Evolutionary conservation across 768 basidiomycete species (phyloP), one percentile per base, ranked within the genome.

Genomic region (Tylopilus sp.): DNA sequence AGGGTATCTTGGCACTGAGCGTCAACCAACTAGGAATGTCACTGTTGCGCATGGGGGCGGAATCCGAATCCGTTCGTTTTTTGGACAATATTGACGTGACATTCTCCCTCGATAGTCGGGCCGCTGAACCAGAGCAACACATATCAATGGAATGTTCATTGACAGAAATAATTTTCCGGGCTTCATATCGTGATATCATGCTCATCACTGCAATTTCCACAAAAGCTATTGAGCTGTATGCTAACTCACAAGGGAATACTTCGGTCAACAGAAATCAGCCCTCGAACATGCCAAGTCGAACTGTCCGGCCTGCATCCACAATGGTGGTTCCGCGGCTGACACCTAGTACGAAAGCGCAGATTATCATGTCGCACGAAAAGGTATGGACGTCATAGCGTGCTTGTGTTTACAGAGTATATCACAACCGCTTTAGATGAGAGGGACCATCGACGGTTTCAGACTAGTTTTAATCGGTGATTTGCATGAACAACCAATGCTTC

Each of bases 141-240:
- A 86, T 87, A 10, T 91, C 77, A 61, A 86, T 98, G 52, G 94
- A 97, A 63, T 65, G 94, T n/a, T 74, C 78, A 17, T 72, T 83
- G 22, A 86, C 90, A 53, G 88, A 94, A 2, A 79, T 99, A 58
- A 80, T 98, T 48, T 86, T 99, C 67, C 81, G 97, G 22, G 92
- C 92, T n/a, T 98, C 95, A 0, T 93, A 94, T 62, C 82, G 91
- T 18, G 97, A 99, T 65, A 91, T 98, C 66, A 82, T 81, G 57
- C 79, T 98, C 57, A 98, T 98, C 57, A 84, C 79, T 41, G 73
- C 83, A 4, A 95, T 95, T 55, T 78, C 90, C 59, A 91, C 92
- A 66, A 91, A 86, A 55, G 97, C 93, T 0, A 71, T 91, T 31
- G 85, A 87, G 50, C 75, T 93, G n/a, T 93, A 90, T 57, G 69